A percentile compares a stretch with the other conserved stretches of the same genome.
These are phyloP conservation scores for Cardiospermum halicacabum DNA, from an alignment of 345 rosid genomes.

Conservation along the genomic window DNA sequence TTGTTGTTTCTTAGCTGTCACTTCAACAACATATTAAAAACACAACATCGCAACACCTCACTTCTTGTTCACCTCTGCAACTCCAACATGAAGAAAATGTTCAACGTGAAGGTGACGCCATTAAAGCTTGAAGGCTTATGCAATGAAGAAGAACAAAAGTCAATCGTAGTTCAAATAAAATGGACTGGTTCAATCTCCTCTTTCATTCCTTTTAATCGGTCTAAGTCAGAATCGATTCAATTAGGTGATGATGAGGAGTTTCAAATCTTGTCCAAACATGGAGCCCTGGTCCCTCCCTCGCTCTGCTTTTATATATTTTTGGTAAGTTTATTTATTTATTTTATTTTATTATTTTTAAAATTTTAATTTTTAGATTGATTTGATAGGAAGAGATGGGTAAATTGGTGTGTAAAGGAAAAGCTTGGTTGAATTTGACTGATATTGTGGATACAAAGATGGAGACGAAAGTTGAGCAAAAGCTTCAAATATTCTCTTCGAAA, in stretches of 20 bases:
- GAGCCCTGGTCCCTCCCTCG: too few species aligned
- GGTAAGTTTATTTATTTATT: too few species aligned
- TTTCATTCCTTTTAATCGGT: constrained; percentile 19
- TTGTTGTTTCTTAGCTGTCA: neutral
- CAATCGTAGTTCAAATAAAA: constrained; percentile 21
- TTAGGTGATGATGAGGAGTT: too few species aligned
- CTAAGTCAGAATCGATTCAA: constrained; percentile 17
- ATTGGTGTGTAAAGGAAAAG: constrained; percentile 18
- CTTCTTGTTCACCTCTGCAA: neutral
- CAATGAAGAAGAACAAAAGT: neutral
- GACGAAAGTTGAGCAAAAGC: constrained; percentile 15
- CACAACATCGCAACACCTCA: neutral
- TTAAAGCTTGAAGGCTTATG: constrained; percentile 30
- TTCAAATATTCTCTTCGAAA: constrained; percentile 22
- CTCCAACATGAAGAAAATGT: constrained; percentile 10
- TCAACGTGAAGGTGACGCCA: constrained; percentile 37
- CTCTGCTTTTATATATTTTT: too few species aligned
- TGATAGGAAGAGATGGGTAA: constrained; percentile 21
- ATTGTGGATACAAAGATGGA: constrained; percentile 16
- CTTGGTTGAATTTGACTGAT: constrained; percentile 28
- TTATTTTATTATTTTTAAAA: neutral
- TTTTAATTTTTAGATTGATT: too few species aligned
- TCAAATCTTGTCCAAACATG: too few species aligned
- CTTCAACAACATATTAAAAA: neutral
- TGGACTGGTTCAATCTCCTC: constrained; percentile 30